Conservation (phyloP, 139 green algal genomes). For the Chlorella sorokiniana region DNA sequence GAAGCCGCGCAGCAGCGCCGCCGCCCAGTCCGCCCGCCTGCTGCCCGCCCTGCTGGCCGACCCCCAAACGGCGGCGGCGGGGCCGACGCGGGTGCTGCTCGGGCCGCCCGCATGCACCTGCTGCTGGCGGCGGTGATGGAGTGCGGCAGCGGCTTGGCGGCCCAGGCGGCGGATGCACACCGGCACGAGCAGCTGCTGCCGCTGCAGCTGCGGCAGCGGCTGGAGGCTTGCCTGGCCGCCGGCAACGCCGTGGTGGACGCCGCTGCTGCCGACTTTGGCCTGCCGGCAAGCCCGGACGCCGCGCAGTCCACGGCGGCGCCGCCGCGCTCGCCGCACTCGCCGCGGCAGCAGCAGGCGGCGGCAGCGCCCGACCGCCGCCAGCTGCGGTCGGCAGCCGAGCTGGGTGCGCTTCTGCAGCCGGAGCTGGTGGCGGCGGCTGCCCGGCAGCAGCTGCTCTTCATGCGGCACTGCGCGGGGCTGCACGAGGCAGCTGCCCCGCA, state of each 20-base stretch:
- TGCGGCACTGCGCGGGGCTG: slow-evolving; percentile 7
- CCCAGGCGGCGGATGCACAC: not conserved
- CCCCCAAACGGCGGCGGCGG: not conserved
- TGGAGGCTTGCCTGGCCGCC: not conserved
- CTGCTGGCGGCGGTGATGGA: slow-evolving; percentile 7
- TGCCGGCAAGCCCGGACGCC: not conserved
- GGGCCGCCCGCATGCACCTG: slow-evolving; percentile 3
- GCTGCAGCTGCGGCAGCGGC: slow-evolving; percentile 22
- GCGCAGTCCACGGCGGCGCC: not conserved
- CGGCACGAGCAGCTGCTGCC: slow-evolving; percentile 29
- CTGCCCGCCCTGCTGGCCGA: slow-evolving; percentile 21
- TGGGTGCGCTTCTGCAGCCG: not conserved
- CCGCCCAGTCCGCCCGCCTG: not conserved
- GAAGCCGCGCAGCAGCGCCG: slow-evolving; percentile 10
- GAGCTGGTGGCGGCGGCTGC: slow-evolving; percentile 1
- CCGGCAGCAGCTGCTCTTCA: slow-evolving; percentile 28
- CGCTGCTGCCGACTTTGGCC: not conserved
- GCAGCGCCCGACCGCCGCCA: not conserved
- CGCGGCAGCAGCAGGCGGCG: not conserved
- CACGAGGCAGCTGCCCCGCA: not conserved
- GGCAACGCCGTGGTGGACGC: slow-evolving; percentile 13
- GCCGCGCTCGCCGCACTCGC: not conserved
- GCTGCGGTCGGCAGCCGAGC: not conserved
- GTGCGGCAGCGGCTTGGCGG: not conserved
- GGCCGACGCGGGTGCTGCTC: not conserved